Percentiles rank a stretch among this genome's conserved stretches.
Evolutionary conservation across 352 stramenopile species (phyloP).

Genomic region (Globisporangium cystogenes): DNA sequence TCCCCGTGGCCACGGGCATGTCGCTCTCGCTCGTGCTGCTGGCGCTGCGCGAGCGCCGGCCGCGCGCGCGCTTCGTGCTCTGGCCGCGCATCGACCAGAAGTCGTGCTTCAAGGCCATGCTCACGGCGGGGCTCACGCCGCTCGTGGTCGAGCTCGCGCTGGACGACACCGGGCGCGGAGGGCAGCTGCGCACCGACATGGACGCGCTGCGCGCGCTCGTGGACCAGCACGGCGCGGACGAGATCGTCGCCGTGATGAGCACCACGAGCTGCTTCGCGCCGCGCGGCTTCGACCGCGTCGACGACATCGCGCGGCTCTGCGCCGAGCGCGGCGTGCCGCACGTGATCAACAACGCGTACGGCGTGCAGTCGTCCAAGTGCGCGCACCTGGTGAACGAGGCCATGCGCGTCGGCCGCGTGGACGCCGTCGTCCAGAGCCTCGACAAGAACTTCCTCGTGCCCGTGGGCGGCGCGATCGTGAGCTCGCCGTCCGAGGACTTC

Average conservation of each 20-base stretch:
- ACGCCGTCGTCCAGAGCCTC: constrained; percentile 96
- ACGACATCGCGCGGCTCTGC: constrained; percentile 91
- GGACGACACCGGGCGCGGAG: constrained; percentile 21
- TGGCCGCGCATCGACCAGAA: constrained; percentile 99
- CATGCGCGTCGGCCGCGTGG: constrained; percentile 89
- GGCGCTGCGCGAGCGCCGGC: constrained; percentile 58
- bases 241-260: constrained; percentile 93
- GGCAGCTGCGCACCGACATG: constrained; percentile 90
- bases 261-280: constrained; percentile 99
- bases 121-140: constrained; percentile 89
- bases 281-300: constrained; percentile 92
- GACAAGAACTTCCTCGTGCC: constrained; percentile 99
- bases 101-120: constrained; percentile 98
- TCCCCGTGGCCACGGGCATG: constrained; percentile 98
- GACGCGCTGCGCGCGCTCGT: constrained; percentile 63
- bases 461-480: constrained; percentile 90
- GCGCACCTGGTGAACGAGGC: constrained; percentile 91
- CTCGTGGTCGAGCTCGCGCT: constrained; percentile 81
- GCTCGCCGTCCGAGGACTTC: constrained; percentile 59
- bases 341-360: constrained; percentile 99
- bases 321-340: constrained; percentile 79
- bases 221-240: constrained; percentile 40
- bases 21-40: constrained; percentile 90
- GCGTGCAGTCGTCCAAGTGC: constrained; percentile 93
- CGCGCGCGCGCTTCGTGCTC: constrained; percentile 73